Evolutionary conservation across 768 basidiomycete species (phyloP).

Genomic region (Mycena galericulata): DNA sequence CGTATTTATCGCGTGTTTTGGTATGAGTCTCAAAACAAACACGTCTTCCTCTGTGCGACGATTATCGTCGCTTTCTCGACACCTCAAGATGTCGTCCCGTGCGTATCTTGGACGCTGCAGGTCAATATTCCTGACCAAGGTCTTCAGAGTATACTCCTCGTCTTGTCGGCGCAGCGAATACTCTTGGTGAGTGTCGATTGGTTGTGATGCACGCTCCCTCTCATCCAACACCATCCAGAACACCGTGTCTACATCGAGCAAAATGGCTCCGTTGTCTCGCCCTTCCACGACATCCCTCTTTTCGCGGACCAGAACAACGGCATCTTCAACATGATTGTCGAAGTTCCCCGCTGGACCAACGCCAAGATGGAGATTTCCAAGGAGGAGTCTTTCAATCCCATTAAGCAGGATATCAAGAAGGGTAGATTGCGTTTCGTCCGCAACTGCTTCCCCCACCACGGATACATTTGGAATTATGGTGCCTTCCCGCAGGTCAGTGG

Average conservation of each 20-base stretch:
- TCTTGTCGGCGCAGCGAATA: slow-evolving; percentile 90
- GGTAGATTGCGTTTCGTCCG: slow-evolving; percentile 96
- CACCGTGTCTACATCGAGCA: slow-evolving; percentile 96
- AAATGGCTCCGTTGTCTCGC: slow-evolving; percentile 83
- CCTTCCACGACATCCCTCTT: slow-evolving; percentile 97
- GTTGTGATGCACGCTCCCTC: slow-evolving; percentile 17
- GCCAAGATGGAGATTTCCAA: slow-evolving; percentile 99
- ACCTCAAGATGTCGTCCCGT: slow-evolving; percentile 67
- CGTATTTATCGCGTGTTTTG: slow-evolving; percentile 1
- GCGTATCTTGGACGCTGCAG: slow-evolving; percentile 44
- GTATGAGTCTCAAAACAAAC: slow-evolving; percentile 41
- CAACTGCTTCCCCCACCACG: slow-evolving; percentile 99
- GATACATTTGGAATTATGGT: slow-evolving; percentile 99
- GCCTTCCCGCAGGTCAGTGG: slow-evolving; percentile 93
- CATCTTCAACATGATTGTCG: slow-evolving; percentile 99
- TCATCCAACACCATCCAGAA: slow-evolving; percentile 63
- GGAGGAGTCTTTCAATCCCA: slow-evolving; percentile 98
- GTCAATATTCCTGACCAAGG: slow-evolving; percentile 26
- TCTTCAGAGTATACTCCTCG: slow-evolving; percentile 76
- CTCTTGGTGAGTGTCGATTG: slow-evolving; percentile 74
- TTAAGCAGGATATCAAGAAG: slow-evolving; percentile 99
- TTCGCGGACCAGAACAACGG: slow-evolving; percentile 96
- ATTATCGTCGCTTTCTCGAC: slow-evolving; percentile 56
- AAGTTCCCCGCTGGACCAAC: slow-evolving; percentile 99
- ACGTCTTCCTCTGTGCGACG: slow-evolving; percentile 66